Base-by-base conservation (phyloP, 2,329 filamentous ascomycete genomes). In the Nigrospora sphaerica region DNA sequence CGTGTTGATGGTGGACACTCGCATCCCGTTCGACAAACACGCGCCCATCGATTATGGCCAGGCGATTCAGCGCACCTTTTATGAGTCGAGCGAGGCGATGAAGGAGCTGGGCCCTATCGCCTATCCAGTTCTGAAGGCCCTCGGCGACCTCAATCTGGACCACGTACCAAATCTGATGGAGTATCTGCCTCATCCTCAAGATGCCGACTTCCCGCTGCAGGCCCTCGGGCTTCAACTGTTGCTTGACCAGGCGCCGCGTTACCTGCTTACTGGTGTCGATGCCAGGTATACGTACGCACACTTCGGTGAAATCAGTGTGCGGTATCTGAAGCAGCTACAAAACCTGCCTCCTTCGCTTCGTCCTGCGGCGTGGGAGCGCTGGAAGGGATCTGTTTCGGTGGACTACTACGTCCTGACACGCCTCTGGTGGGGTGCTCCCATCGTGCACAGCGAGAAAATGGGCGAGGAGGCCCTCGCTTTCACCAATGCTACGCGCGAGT, bases 221-320 rank as follows among this genome's bases (percentile, higher is more conserved):
- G 52, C 52, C 5, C 52, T 62, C 4, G 61, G 59, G 10, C 47
- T 64, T 18, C 53, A 53, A 36, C 49, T 62, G 3, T 44, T 63
- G 13, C 49, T 63, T 3, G 61, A 61, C 48, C 56, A 63, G 42
- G 53, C 41, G 12, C 52, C 58, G 3, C 52, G 61, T 1, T 11
- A 50, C 4, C 38, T 62, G 7, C 56, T 57, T 32, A 14, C 44
- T 12, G 57, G 57, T 32, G 46, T 62, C 19, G 55, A 62, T 40
- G 45, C 44, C 14, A 52, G 59, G 31, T 62, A 55, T 50, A 57
- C 49, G 6, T 51, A 55, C 34, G 52, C 35, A 23, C 61, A 58
- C 51, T 63, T 62, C 41, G 53, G 50, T 42, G 33, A 50, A 17
- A 39, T 60, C 33, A 49, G 54, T n/a, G 35, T 55, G n/a, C 39